These are phyloP conservation scores for Blastosporella zonata DNA, from an alignment of 1,284 basidiomycete genomes.

Conservation along the genomic window DNA sequence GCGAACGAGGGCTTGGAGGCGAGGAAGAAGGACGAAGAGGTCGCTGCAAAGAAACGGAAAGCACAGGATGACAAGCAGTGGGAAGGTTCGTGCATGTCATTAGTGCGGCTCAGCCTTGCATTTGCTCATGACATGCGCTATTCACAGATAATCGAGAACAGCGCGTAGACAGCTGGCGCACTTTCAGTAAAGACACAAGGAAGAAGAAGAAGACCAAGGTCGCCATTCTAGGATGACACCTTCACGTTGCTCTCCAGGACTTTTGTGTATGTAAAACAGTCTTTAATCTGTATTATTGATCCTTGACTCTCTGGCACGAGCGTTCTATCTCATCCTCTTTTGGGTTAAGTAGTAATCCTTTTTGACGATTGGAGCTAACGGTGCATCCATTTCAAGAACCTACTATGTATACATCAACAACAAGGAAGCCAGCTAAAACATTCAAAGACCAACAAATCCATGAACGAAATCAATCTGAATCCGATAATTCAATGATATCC, in stretches of 20 bases:
- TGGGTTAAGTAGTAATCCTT: slow-evolving; percentile 24
- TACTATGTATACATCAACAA: slow-evolving; percentile 5
- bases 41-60: slow-evolving; percentile 71
- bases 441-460: background rate
- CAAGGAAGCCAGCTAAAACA: background rate
- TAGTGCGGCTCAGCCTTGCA: slow-evolving; percentile 1
- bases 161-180: slow-evolving; percentile 80
- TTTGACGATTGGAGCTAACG: slow-evolving; percentile 24
- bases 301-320: slow-evolving; percentile 11
- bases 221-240: slow-evolving; percentile 59
- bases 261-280: slow-evolving; percentile 23
- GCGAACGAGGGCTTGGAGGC: slow-evolving; percentile 85
- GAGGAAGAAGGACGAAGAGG: slow-evolving; percentile 79
- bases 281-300: slow-evolving; percentile 17
- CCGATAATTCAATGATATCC: slow-evolving; percentile 51
- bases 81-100: slow-evolving; percentile 65
- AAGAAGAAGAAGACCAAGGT: slow-evolving; percentile 77
- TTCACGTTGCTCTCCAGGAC: slow-evolving; percentile 12
- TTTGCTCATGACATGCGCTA: background rate
- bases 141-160: slow-evolving; percentile 65
- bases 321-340: background rate
- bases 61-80: slow-evolving; percentile 77
- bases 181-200: slow-evolving; percentile 68
- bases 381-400: slow-evolving; percentile 10
- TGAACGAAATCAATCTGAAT: slow-evolving; percentile 33